Percentiles rank a stretch among this genome's conserved stretches.
Conservation (phyloP, 352 stramenopile species). For the Hyaloperonospora brassicae region DNA sequence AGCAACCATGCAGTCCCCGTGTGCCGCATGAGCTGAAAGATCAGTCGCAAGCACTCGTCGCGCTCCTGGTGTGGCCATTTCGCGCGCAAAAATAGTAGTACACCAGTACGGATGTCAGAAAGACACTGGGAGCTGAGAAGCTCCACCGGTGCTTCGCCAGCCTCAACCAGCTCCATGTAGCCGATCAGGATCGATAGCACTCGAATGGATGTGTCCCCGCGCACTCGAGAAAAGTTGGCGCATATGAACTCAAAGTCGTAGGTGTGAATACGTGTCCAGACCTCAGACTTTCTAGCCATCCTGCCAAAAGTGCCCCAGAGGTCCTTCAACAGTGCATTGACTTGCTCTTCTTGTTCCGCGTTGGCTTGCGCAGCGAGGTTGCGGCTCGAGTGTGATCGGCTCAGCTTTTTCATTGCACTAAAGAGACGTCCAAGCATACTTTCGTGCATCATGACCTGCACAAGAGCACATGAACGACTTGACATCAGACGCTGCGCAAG, state of each 20-base stretch:
- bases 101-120: constrained; percentile 45
- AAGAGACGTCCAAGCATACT: constrained; percentile 39
- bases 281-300: constrained; percentile 25
- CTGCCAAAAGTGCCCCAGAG: constrained; percentile 45
- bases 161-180: constrained; percentile 46
- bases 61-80: constrained; percentile 72
- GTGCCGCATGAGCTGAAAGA: constrained; percentile 57
- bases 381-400: constrained; percentile 20
- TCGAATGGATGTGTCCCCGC: constrained; percentile 26
- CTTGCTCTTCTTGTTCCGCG: constrained; percentile 15
- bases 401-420: constrained; percentile 39
- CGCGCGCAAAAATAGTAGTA: constrained; percentile 51
- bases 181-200: constrained; percentile 52
- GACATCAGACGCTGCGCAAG: constrained; percentile 14
- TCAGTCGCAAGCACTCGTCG: constrained; percentile 49
- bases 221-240: constrained; percentile 37
- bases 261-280: constrained; percentile 42
- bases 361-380: constrained; percentile 16
- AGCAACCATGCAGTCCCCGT: constrained; percentile 58
- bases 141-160: constrained; percentile 31
- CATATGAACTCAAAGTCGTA: constrained; percentile 69
- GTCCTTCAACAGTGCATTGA: constrained; percentile 20
- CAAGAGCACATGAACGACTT: constrained; percentile 17
- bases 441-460: constrained; percentile 40
- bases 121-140: constrained; percentile 50